Conservation (phyloP, 73 alveolate genomes). For the Paramecium sonneborni region DNA sequence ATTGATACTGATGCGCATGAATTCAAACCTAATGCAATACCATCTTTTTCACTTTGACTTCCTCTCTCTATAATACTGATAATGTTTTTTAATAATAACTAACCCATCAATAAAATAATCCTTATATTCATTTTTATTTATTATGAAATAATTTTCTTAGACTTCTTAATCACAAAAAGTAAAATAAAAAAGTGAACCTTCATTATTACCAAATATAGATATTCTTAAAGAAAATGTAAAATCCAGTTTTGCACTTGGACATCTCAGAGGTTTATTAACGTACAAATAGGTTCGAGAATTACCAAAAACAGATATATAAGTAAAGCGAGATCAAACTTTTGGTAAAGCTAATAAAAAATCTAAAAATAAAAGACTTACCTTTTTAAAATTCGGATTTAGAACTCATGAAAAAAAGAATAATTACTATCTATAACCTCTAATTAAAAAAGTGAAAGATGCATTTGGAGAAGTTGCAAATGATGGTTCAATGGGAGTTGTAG, state of each 20-base stretch:
- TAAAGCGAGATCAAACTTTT: background rate
- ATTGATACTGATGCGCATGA: background rate
- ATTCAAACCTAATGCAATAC: background rate
- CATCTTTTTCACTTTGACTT: background rate
- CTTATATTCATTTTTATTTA: background rate
- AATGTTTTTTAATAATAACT: background rate
- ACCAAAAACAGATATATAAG: slow-evolving; percentile 31
- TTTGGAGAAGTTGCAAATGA: slow-evolving; percentile 31
- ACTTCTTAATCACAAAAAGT: background rate
- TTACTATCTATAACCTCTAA: background rate
- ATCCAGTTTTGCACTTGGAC: slow-evolving; percentile 43
- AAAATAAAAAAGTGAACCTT: slow-evolving; percentile 40
- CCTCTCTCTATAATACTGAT: background rate
- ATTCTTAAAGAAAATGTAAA: slow-evolving; percentile 22
- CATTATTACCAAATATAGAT: slow-evolving; percentile 2
- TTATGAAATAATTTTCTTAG: background rate
- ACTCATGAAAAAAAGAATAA: slow-evolving; percentile 30
- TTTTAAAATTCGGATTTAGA: slow-evolving; percentile 33
- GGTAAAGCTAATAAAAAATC: slow-evolving; percentile 28
- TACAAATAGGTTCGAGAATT: background rate
- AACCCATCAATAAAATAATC: background rate
- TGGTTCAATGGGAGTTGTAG: slow-evolving; percentile 51
- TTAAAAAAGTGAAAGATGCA: background rate
- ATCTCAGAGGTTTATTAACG: background rate
- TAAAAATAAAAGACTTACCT: slow-evolving; percentile 26